phyloP scores from a whole-genome alignment of 805 yeast genomes.

The Blastobotrys mokoenaii region DNA sequence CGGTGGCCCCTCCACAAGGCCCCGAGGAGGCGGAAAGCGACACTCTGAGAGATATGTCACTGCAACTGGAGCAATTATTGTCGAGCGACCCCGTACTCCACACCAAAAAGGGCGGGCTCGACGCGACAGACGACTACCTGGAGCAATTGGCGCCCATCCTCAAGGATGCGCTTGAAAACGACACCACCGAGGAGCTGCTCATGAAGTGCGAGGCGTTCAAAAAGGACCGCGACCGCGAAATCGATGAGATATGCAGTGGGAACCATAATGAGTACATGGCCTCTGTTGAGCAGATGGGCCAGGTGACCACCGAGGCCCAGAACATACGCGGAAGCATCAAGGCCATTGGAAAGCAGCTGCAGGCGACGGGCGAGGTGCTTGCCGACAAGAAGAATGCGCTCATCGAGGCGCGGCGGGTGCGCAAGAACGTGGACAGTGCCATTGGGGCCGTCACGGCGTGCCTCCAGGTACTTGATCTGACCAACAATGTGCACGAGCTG shows the following conservation, averaged over 20 bases:
- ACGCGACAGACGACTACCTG: conserved; percentile 50
- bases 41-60: conserved; percentile 13
- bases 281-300: conserved; percentile 54
- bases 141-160: conserved; percentile 76
- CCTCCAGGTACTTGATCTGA: conserved; percentile 72
- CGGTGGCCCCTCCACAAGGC: too few species aligned
- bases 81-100: conserved; percentile 15
- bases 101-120: conserved; percentile 4
- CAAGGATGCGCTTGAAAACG: conserved; percentile 48
- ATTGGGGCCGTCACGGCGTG: conserved; percentile 60
- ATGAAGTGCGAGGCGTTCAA: conserved; percentile 32
- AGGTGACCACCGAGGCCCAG: conserved; percentile 50
- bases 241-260: conserved; percentile 52
- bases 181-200: conserved; percentile 49
- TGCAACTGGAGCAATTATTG: conserved; percentile 18
- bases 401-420: conserved; percentile 53
- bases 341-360: conserved; percentile 48
- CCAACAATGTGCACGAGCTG: conserved; percentile 77
- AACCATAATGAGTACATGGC: conserved; percentile 42
- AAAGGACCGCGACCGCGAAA: conserved; percentile 52
- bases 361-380: conserved; percentile 58
- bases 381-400: conserved; percentile 48
- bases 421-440: conserved; percentile 63
- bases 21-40: neutral
- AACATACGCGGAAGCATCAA: conserved; percentile 47